Base-by-base conservation (phyloP, 257 asterid species). In the Nicotiana obtusifolia region DNA sequence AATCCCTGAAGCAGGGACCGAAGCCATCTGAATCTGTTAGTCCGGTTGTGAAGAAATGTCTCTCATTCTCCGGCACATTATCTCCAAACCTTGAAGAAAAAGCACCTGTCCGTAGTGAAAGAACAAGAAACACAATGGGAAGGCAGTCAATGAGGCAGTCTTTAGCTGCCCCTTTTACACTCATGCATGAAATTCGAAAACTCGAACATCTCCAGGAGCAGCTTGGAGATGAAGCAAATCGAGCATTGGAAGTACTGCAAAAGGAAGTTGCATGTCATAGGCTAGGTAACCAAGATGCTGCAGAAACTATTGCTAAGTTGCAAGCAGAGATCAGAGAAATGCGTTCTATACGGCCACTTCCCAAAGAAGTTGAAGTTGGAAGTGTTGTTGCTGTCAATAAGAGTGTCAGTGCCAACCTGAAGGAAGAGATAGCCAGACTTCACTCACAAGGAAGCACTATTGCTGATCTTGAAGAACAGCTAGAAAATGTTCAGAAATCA, bases 161-260 rank as follows among this genome's bases (percentile, higher is more conserved):
- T 44, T 92, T 95, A 61, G 89, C 97, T 44, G 97, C 94, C 71
- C 98, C 99, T 78, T 95, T 93, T 77, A 92, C 95, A 35, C 87
- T 95, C 84, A 93, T 95, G 99, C 95, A 93, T 82, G 99, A 95
- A 87, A 95, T 95, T 83, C 87, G 92, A 61, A 95, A 95, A 85
- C 97, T 95, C 7, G 99, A 95, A 77, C 98, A 95, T 87, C 98
- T 95, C n/a, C 99, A 95, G 85, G 98, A 95, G 80, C 98, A 95
- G 90, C 93, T 95, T 54, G 99, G 98, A 35, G 97, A 93, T 83
- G 99, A 95, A 84, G 98, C 99, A 57, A 90, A 87, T 80, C 89
- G 97, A 80, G 99, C 99, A 83, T 91, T 95, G 31, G 99, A 95
- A 88, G 96, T 95, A 65, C 89, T 95, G 80, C 98, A 95, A 84